Percentiles rank a stretch among this genome's conserved stretches.
phyloP scores from a whole-genome alignment of 768 basidiomycete species.

The Omphalotus guepiniiformis region DNA sequence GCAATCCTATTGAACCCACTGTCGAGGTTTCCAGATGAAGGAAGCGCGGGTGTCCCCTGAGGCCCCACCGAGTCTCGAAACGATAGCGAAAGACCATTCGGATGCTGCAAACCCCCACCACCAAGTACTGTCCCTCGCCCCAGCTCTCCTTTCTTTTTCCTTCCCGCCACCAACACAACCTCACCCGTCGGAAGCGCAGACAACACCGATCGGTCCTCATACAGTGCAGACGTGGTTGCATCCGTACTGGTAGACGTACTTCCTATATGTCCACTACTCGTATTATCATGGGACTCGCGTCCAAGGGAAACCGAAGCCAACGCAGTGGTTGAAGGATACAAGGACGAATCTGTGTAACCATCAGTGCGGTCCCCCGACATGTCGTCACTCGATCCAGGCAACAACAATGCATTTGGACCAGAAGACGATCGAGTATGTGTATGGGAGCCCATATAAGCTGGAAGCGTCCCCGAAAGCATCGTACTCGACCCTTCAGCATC shows the following conservation, averaged over 20 bases:
- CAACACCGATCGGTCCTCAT: constrained; percentile 1
- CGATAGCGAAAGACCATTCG: no score
- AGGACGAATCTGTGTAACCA: background rate
- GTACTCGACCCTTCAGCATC: background rate
- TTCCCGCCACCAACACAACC: background rate
- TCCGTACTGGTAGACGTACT: background rate
- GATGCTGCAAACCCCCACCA: no score
- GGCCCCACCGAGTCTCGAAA: background rate
- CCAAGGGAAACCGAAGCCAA: no score
- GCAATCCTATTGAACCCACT: background rate
- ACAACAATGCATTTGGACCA: no score
- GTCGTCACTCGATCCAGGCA: no score
- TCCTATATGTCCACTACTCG: background rate
- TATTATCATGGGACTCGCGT: background rate
- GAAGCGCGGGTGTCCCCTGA: background rate
- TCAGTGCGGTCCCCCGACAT: background rate
- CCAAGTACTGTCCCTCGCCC: no score
- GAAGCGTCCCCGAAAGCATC: no score
- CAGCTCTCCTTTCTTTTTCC: no score
- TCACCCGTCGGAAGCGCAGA: background rate
- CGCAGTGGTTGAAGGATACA: background rate
- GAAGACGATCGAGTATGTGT: background rate
- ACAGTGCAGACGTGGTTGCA: background rate
- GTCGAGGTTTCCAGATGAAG: background rate
- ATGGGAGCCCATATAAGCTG: no score